phyloP scores from a whole-genome alignment of 257 asterid species.

The Osmanthus fragrans region DNA sequence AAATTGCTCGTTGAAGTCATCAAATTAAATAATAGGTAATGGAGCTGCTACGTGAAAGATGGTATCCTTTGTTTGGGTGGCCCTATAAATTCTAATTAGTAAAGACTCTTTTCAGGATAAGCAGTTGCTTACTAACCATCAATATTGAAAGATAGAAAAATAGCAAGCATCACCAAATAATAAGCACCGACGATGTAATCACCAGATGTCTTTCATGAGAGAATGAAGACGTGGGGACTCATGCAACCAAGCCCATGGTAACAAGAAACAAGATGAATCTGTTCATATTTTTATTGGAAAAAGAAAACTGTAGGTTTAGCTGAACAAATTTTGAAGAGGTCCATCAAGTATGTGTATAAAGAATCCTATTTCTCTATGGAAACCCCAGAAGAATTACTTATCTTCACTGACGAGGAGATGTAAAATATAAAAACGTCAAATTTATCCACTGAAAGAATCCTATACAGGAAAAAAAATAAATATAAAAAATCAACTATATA shows the following conservation, averaged over 20 bases:
- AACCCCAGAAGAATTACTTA: not conserved
- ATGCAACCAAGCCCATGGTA: not conserved
- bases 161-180: not conserved
- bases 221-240: not conserved
- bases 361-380: not conserved
- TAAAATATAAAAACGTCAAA: not conserved
- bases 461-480: not conserved
- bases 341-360: not conserved
- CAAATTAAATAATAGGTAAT: too few relatives aligned
- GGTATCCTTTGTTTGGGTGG: too few relatives aligned
- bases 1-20: too few relatives aligned
- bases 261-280: not conserved
- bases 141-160: not conserved
- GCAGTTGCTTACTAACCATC: not conserved
- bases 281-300: not conserved
- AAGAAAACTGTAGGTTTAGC: not conserved
- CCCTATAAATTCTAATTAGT: too few relatives aligned
- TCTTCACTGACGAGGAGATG: not conserved
- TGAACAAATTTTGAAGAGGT: not conserved
- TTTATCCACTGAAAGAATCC: not conserved
- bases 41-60: too few relatives aligned
- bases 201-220: not conserved
- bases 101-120: too few relatives aligned
- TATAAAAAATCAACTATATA: not conserved
- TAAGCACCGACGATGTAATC: not conserved